Percentiles rank a stretch among this genome's conserved stretches.
Evolutionary conservation across 208 protist genomes (phyloP).

Genomic region (Acanthamoeba castellanii): DNA sequence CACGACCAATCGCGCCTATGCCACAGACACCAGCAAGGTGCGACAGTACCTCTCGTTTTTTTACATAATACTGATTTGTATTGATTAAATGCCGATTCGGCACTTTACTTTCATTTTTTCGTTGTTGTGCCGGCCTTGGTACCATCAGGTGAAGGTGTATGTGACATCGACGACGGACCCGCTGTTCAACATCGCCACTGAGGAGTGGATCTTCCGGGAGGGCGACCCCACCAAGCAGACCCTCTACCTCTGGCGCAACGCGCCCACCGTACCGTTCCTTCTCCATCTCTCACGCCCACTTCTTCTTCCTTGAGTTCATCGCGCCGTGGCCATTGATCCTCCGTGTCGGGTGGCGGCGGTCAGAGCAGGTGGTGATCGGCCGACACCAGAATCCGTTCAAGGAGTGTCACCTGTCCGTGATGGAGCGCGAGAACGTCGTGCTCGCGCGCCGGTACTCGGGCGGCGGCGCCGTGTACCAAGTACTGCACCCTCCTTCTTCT

Average conservation of each 20-base stretch:
- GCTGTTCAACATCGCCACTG: slow-evolving; percentile 74
- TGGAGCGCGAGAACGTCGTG: slow-evolving; percentile 69
- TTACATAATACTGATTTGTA: too few species aligned
- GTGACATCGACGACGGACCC: slow-evolving; percentile 50
- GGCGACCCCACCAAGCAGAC: slow-evolving; percentile 61
- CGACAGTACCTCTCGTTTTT: too few species aligned
- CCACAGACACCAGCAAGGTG: neutral
- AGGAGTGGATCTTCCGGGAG: slow-evolving; percentile 73
- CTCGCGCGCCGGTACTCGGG: slow-evolving; percentile 62
- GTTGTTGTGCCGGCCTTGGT: too few species aligned
- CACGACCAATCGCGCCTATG: neutral
- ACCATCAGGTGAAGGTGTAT: slow-evolving; percentile 63
- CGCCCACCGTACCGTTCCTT: slow-evolving; percentile 51
- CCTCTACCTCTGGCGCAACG: slow-evolving; percentile 73
- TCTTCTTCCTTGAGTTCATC: neutral
- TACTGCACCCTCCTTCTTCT: neutral
- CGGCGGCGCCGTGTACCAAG: slow-evolving; percentile 72
- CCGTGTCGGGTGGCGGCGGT: too few species aligned
- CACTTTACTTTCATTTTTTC: too few species aligned
- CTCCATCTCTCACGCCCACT: neutral
- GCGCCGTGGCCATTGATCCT: neutral
- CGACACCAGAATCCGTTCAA: slow-evolving; percentile 70
- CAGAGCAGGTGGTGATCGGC: slow-evolving; percentile 7
- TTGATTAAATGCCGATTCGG: too few species aligned
- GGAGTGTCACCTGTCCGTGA: slow-evolving; percentile 61